Base-by-base conservation (phyloP, 2,329 filamentous ascomycete species). In the Alternaria sp. region DNA sequence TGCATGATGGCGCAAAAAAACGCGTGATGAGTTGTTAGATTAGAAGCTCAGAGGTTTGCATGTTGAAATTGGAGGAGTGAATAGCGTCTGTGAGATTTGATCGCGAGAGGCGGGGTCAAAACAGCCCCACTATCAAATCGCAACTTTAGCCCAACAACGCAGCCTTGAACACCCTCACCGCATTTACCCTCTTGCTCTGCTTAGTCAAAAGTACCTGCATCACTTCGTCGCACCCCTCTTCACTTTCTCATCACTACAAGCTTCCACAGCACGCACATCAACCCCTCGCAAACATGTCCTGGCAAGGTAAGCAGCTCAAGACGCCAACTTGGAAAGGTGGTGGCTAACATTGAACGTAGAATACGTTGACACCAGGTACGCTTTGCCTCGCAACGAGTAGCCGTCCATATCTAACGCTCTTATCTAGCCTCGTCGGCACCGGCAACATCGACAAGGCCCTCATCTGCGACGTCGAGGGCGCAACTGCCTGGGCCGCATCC, bases 401-500 rank as follows among this genome's bases (percentile, higher is more conserved):
- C 25, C 38, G 30, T 9, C 34, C 41, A 34, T 57, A 12, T 64
- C 68, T 74, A 64, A 74, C 54, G 41, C n/a, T 32, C 45, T 30
- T 43, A 53, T 50, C 36, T 56, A 81, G 79, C 77, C 78, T 80
- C 68, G 74, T 80, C 61, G 79, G 78, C 77, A 76, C 76, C 60
- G 78, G 78, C 71, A 78, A 79, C 70, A 73, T 81, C 70, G 79
- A 81, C 75, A 84, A 84, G 74, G 82, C 83, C 65, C 79, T 83
- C 67, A 84, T 85, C 72, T 83, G 83, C 67, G 83, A 83, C 75
- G 78, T 74, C 63, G 74, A 77, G 57, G 81, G 81, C 74, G 80
- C 81, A 72, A 81, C 82, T 61, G 74, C 97, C 65, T 97, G 79
- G 79, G 95, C 69, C 91, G 97, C 85, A 90, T 97, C 78, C 94